Evolutionary conservation across 164 flowering plant genomes (phyloP).

Genomic region (Tetrastigma voinierianum): DNA sequence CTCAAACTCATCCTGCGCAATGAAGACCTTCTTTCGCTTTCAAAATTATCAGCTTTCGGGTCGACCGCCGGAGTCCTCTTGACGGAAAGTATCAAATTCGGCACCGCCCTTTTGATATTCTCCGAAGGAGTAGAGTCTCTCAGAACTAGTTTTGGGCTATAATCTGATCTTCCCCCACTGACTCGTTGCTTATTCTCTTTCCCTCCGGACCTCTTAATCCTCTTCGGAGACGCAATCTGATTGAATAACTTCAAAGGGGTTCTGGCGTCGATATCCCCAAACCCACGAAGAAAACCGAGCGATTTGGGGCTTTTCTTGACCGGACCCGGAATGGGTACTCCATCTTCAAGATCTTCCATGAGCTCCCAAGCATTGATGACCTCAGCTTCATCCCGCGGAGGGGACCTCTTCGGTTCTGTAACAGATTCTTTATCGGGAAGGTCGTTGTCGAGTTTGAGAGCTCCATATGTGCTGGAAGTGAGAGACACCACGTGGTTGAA

Average conservation of each 20-base stretch:
- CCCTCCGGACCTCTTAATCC: slow-evolving; percentile 47
- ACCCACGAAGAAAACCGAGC: slow-evolving; percentile 25
- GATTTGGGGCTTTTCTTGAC: slow-evolving; percentile 53
- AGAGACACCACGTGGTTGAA: slow-evolving; percentile 80
- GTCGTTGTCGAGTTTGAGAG: slow-evolving; percentile 59
- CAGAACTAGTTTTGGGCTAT: slow-evolving; percentile 42
- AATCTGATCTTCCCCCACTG: slow-evolving; percentile 19
- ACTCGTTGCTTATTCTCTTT: slow-evolving; percentile 60
- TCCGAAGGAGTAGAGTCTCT: slow-evolving; percentile 33
- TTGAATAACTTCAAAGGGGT: slow-evolving; percentile 54
- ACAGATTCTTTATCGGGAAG: slow-evolving; percentile 14
- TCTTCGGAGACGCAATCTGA: slow-evolving; percentile 50
- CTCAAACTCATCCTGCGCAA: slow-evolving; percentile 40
- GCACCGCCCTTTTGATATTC: slow-evolving; percentile 30
- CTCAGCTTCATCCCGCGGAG: slow-evolving; percentile 54
- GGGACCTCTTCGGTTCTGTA: slow-evolving; percentile 29
- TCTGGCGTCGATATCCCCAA: slow-evolving; percentile 31
- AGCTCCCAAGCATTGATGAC: slow-evolving; percentile 88
- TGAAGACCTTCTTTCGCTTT: slow-evolving; percentile 31
- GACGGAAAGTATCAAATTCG: slow-evolving; percentile 30
- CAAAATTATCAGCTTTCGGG: slow-evolving; percentile 24
- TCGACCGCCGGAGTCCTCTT: slow-evolving; percentile 26
- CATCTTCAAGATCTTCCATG: slow-evolving; percentile 83
- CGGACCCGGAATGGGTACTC: slow-evolving; percentile 22
- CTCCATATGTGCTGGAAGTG: slow-evolving; percentile 85